Evolutionary conservation across 2,329 filamentous ascomycete species (phyloP), one percentile per base, ranked within the genome.

Genomic region (Alternaria longipes): DNA sequence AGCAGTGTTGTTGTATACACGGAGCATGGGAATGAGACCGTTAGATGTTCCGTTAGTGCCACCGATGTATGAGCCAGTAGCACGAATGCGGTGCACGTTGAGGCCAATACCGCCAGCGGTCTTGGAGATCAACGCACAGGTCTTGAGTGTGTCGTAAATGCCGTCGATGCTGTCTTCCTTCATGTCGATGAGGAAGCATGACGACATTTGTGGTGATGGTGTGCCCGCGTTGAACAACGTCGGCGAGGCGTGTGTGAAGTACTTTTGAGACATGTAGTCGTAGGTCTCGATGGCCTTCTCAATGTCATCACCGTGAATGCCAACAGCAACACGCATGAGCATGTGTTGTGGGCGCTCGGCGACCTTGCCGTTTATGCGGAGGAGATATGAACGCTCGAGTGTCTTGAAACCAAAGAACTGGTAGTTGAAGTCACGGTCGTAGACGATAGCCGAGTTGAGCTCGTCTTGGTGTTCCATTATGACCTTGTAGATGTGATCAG

Each of bases 391-490:
- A 63, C 95, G 90, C 85, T 99, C 95, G 40, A 99, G 85, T 8
- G 95, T 99, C 88, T 99, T 99, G 89, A 99, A 99, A 67, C 95
- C 95, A 76, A 99, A 99, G 84, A 97, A 99, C 84, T 99, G 95
- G 85, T 99, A 99, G 87, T 98, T 97, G 87, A 99, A 99, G 80
- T 99, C 95, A 72, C 95, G 91, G 84, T 99, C 95, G 76, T 98
- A 99, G 74, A 99, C 94, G 79, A 99, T 98, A 74, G 95, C 95
- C 44, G 94, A 98, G 85, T 99, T 97, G 59, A 99, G 87, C 83
- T 99, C 95, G 58, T 97, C 95, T 74, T 93, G 93, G 82, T 99
- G 93, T 76, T 91, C 92, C 91, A 97, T 95, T 68, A 99, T 91
- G 65, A 89, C 93, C 73, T 97, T 92, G 79, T 97, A 97, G 49